These are phyloP conservation scores for Fusarium pilosicola DNA, from an alignment of 2,329 filamentous ascomycete genomes.

Conservation along the genomic window DNA sequence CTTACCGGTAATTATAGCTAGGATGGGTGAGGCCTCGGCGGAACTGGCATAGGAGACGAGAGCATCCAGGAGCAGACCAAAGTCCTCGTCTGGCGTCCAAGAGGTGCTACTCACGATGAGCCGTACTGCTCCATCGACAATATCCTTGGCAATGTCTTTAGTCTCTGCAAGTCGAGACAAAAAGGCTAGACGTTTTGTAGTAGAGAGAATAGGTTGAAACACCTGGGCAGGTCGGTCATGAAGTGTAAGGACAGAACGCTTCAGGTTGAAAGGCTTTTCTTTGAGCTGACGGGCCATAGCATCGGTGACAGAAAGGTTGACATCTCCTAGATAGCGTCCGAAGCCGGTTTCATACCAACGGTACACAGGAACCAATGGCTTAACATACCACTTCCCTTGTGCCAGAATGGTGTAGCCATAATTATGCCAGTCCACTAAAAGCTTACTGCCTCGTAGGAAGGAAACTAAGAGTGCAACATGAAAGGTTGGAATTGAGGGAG, in stretches of 20 bases:
- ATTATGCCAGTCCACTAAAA: constrained; percentile 98
- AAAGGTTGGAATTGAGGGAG: constrained; percentile 92
- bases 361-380: constrained; percentile 82
- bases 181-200: constrained; percentile 63
- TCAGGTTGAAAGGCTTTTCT: constrained; percentile 70
- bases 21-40: constrained; percentile 67
- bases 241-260: constrained; percentile 73
- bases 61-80: constrained; percentile 85
- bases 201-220: constrained; percentile 74
- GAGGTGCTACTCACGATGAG: constrained; percentile 93
- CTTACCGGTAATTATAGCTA: constrained; percentile 94
- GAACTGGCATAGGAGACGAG: constrained; percentile 75
- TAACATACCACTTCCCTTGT: constrained; percentile 63
- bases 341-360: constrained; percentile 80
- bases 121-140: constrained; percentile 67
- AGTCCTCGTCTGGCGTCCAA: constrained; percentile 98
- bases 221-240: constrained; percentile 88
- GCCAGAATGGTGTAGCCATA: constrained; percentile 95
- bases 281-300: constrained; percentile 84
- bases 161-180: constrained; percentile 74
- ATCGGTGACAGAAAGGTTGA: constrained; percentile 87
- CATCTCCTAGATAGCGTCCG: constrained; percentile 71
- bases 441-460: constrained; percentile 78
- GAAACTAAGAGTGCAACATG: constrained; percentile 78
- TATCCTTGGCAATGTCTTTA: constrained; percentile 64